Base-by-base conservation (phyloP, 2,329 filamentous ascomycete species). In the Cyphellophora europaea region DNA sequence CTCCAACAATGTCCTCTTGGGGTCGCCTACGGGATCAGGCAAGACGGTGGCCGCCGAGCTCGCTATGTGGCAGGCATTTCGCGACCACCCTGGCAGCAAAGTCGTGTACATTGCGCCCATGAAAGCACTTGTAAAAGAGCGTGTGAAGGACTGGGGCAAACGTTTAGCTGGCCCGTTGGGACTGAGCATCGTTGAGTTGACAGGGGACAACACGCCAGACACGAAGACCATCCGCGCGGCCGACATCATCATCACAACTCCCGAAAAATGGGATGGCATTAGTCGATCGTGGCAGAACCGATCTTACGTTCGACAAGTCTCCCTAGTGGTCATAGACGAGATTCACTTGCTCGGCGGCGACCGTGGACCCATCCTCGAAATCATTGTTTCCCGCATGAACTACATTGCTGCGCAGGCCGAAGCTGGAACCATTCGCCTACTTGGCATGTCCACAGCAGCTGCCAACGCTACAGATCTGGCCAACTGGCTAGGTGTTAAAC, bases 251-350 rank as follows among this genome's bases (percentile, higher is more conserved):
- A 87, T 98, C 51, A 98, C 91, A 0, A 98, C 93, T 0, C 93
- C 91, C n/a, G 91, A 98, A 63, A 98, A 98, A 57, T 98, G 91
- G 91, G 93, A 98, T 55, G 93, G 93, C 74, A 96, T 98, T 49
- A 94, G 86, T 50, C 83, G 91, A 73, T 93, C 85, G 53, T 98
- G 93, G 91, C 88, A 96, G 58, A 96, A 89, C 4, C 82, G 91
- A 75, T 83, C 84, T 41, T 98, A 98, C 49, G 91, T 98, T 27
- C 78, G 87, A 34, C 82, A 95, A 59, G 91, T 98, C 40, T 89
- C 87, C 41, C 66, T 98, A 11, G 91, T 98, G 34, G 95, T 98
- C 43, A 98, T 98, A 47, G 91, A 98, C 52, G 91, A 98, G 63
- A 98, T 98, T 38, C 91, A 98, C 61, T 66, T 98, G 17, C 72